These are phyloP conservation scores for Beverwykella pulmonaria DNA, from an alignment of 495 filamentous ascomycete genomes.

Conservation along the genomic window DNA sequence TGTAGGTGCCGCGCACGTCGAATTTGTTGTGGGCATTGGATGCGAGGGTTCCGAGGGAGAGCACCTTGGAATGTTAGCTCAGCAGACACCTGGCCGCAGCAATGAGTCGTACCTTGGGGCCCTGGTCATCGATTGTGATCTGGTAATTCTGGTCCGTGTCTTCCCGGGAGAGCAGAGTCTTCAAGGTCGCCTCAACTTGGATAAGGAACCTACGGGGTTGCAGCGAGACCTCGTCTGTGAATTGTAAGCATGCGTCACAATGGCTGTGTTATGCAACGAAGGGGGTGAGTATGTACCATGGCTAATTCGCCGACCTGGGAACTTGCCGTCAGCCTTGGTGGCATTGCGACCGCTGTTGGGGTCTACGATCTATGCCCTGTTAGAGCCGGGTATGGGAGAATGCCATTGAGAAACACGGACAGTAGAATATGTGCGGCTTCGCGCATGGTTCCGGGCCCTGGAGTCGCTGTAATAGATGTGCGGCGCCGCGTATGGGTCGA, in stretches of 20 bases:
- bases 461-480: constrained; percentile 54
- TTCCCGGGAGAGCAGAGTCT: constrained; percentile 72
- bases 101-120: constrained; percentile 73
- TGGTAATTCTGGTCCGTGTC: constrained; percentile 91
- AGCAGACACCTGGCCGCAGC: constrained; percentile 4
- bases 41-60: constrained; percentile 80
- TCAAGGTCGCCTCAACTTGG: constrained; percentile 73
- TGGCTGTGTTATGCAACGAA: neutral
- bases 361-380: constrained; percentile 29
- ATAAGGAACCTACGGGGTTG: constrained; percentile 71
- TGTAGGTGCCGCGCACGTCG: constrained; percentile 90
- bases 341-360: constrained; percentile 23
- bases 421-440: constrained; percentile 52
- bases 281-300: constrained; percentile 29
- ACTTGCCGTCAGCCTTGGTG: constrained; percentile 1
- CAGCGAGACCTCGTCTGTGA: constrained; percentile 55
- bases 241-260: neutral
- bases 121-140: constrained; percentile 93
- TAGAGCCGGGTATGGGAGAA: neutral
- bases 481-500: constrained; percentile 51
- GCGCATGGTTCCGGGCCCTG: constrained; percentile 44
- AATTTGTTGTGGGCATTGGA: constrained; percentile 82
- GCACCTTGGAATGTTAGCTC: constrained; percentile 52
- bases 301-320: constrained; percentile 32
- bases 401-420: constrained; percentile 36